phyloP scores from a whole-genome alignment of 1,284 basidiomycete genomes.

The Apiotrichum montevideense region DNA sequence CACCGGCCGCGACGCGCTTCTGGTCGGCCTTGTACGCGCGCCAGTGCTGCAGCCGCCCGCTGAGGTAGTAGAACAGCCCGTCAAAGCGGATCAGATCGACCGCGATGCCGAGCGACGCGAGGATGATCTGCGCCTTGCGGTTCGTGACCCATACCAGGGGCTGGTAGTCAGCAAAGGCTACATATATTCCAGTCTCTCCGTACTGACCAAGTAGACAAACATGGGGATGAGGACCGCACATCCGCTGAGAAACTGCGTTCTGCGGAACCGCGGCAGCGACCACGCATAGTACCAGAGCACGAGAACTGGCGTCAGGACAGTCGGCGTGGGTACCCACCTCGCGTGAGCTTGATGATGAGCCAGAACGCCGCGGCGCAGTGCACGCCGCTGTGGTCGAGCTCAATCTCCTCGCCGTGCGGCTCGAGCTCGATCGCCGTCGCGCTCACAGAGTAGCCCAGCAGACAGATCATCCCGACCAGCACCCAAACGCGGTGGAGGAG shows the following conservation, averaged over 20 bases:
- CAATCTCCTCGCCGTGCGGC: slow-evolving; percentile 1
- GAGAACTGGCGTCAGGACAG: slow-evolving; percentile 14
- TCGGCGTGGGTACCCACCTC: slow-evolving; percentile 14
- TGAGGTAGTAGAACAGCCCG: slow-evolving; percentile 17
- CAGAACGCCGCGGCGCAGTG: slow-evolving; percentile 33
- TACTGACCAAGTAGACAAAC: slow-evolving; percentile 37
- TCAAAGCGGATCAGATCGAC: slow-evolving; percentile 26
- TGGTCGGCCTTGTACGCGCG: background rate
- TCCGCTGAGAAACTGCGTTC: slow-evolving; percentile 24
- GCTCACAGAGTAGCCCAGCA: slow-evolving; percentile 45
- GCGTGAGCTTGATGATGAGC: slow-evolving; percentile 30
- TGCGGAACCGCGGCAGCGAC: slow-evolving; percentile 39
- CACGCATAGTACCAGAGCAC: slow-evolving; percentile 31
- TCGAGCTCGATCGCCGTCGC: slow-evolving; percentile 39
- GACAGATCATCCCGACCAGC: slow-evolving; percentile 41
- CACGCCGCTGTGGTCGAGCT: slow-evolving; percentile 13
- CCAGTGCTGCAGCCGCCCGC: slow-evolving; percentile 6
- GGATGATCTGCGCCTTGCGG: slow-evolving; percentile 25
- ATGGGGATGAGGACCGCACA: slow-evolving; percentile 34
- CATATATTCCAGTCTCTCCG: slow-evolving; percentile 10
- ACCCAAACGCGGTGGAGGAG: slow-evolving; percentile 43
- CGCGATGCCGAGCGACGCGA: slow-evolving; percentile 25
- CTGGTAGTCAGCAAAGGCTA: slow-evolving; percentile 11
- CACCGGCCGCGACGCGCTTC: background rate
- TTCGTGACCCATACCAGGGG: slow-evolving; percentile 36